phyloP scores from a whole-genome alignment of 805 yeast genomes.

The Nakazawaea siamensis region DNA sequence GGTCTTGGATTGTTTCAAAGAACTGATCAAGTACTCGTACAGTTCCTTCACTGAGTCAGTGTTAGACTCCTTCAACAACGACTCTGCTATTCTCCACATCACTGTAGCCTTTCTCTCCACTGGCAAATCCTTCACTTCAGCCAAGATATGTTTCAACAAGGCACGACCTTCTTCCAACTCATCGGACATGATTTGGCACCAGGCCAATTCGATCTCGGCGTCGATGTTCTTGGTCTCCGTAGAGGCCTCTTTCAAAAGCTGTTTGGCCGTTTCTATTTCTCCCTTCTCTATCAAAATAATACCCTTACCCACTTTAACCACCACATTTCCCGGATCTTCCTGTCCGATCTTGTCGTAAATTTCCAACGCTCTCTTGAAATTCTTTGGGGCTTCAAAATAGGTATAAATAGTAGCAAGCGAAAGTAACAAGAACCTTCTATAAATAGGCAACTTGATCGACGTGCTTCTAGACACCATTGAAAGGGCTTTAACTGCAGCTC shows the following conservation, averaged over 20 bases:
- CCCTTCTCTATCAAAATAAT: constrained; percentile 63
- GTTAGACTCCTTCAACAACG: constrained; percentile 33
- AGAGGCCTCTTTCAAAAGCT: constrained; percentile 43
- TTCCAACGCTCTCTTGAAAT: constrained; percentile 64
- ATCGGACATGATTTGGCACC: constrained; percentile 63
- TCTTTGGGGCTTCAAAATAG: constrained; percentile 85
- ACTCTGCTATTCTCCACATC: constrained; percentile 69
- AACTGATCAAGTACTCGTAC: constrained; percentile 46
- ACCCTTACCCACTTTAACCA: constrained; percentile 78
- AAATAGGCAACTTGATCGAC: constrained; percentile 38
- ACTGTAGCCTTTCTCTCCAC: constrained; percentile 50
- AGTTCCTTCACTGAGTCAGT: constrained; percentile 32
- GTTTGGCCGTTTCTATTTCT: constrained; percentile 45
- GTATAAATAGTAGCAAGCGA: constrained; percentile 72
- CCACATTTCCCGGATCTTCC: constrained; percentile 32
- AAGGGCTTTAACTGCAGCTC: constrained; percentile 47
- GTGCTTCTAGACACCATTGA: constrained; percentile 37
- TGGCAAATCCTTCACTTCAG: constrained; percentile 38
- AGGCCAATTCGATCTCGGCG: constrained; percentile 64
- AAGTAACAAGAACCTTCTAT: constrained; percentile 53
- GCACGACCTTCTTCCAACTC: constrained; percentile 43
- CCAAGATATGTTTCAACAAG: constrained; percentile 36
- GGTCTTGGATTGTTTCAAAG: constrained; percentile 55
- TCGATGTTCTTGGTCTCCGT: constrained; percentile 37
- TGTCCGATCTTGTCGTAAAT: constrained; percentile 57